phyloP scores from a whole-genome alignment of 495 filamentous ascomycete genomes.

The Viridothelium virens region DNA sequence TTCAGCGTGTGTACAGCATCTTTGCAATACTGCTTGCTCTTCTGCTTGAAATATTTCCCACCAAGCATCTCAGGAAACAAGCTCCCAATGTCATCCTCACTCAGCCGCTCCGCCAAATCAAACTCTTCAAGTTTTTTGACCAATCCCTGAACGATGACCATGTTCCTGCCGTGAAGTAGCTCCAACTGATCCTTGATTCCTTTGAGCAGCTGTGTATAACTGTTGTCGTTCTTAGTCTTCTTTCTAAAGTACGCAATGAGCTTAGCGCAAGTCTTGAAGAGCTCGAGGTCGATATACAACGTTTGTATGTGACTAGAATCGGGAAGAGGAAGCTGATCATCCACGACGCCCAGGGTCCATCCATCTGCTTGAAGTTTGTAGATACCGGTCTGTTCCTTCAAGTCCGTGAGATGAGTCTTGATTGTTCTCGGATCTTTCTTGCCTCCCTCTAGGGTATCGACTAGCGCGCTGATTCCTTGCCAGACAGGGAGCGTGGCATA shows the following conservation, averaged over 20 bases:
- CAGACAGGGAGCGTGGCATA: not conserved
- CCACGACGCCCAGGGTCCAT: not conserved
- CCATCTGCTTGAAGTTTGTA: not conserved
- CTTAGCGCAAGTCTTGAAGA: not conserved
- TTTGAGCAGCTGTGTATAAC: not conserved
- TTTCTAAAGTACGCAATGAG: not conserved
- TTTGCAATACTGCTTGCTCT: not conserved
- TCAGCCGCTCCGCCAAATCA: not conserved
- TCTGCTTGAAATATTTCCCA: not conserved
- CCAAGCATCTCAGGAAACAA: not conserved
- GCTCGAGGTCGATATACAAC: conserved; percentile 2
- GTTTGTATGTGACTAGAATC: not conserved
- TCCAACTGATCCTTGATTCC: not conserved
- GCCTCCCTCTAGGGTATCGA: not conserved
- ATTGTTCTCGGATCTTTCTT: not conserved
- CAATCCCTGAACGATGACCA: not conserved
- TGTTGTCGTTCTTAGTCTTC: not conserved
- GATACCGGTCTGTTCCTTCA: not conserved
- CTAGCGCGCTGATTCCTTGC: not conserved
- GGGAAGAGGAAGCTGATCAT: not conserved
- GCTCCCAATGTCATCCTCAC: not conserved
- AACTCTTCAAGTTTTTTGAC: not conserved
- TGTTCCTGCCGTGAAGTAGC: not conserved
- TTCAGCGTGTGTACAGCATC: conserved; percentile 1
- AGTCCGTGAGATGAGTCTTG: not conserved